Evolutionary conservation across 1,284 basidiomycete species (phyloP).

Genomic region (Gomphus bonarii): DNA sequence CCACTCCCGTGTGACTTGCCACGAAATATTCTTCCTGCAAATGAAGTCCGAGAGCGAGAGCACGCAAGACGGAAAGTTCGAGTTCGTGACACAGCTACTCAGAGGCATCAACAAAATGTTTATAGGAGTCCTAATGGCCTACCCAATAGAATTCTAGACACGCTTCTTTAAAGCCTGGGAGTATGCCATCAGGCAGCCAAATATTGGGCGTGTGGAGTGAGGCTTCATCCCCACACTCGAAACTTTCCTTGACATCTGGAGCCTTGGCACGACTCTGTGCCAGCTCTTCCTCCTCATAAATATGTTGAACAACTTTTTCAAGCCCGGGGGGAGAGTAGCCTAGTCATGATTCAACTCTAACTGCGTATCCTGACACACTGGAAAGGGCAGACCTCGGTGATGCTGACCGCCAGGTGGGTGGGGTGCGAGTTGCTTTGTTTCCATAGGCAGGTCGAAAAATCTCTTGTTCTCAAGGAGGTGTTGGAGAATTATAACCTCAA

Average conservation of each 20-base stretch:
- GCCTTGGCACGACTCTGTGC: conserved; percentile 25
- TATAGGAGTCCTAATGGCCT: conserved; percentile 2
- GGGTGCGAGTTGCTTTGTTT: conserved; percentile 44
- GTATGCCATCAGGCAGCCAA: conserved; percentile 43
- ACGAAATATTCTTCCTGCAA: conserved; percentile 38
- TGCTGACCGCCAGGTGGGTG: conserved; percentile 44
- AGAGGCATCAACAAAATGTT: background rate
- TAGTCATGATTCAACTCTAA: conserved; percentile 14
- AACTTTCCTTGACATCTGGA: conserved; percentile 47
- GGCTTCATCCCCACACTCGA: conserved; percentile 41
- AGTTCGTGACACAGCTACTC: conserved; percentile 29
- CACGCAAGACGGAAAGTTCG: conserved; percentile 35
- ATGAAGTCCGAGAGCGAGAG: conserved; percentile 40
- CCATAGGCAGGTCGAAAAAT: conserved; percentile 35
- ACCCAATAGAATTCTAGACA: conserved; percentile 47
- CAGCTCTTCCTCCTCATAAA: conserved; percentile 30
- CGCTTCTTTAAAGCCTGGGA: conserved; percentile 44
- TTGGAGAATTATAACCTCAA: background rate
- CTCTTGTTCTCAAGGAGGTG: conserved; percentile 29
- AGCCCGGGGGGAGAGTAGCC: conserved; percentile 38
- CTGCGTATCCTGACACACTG: background rate
- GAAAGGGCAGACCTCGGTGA: conserved; percentile 32
- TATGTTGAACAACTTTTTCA: conserved; percentile 36
- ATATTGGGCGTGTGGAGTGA: conserved; percentile 41
- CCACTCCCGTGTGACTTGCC: conserved; percentile 31